Percentiles rank a stretch among this genome's conserved stretches.
These are phyloP conservation scores for Malus sieversii DNA, from an alignment of 306 rosid genomes.

Conservation along the genomic window DNA sequence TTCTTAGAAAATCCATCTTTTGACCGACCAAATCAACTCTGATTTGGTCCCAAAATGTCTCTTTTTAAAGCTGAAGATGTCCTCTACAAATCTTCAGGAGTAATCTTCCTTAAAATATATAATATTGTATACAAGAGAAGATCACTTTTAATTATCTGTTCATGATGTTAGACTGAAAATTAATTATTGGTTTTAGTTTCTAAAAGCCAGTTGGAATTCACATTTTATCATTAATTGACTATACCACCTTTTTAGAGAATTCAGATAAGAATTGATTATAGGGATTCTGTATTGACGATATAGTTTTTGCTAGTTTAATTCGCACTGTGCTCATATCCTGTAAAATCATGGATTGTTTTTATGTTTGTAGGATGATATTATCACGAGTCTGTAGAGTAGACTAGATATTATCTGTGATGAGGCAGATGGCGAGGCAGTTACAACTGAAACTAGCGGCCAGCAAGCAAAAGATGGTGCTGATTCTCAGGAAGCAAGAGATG, in stretches of 20 bases:
- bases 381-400: conserved; percentile 79
- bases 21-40: no score
- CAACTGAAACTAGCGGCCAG: conserved; percentile 24
- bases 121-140: conserved; percentile 9
- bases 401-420: conserved; percentile 85
- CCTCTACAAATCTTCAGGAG: no score
- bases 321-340: neutral
- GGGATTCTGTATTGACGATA: neutral
- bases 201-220: neutral
- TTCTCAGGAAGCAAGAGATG: conserved; percentile 29
- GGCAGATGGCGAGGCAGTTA: conserved; percentile 44
- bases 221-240: neutral
- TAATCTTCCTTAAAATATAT: no score
- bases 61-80: no score
- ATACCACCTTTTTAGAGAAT: neutral
- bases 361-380: conserved; percentile 67
- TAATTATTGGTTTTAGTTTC: neutral
- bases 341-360: conserved; percentile 1
- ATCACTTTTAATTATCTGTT: neutral
- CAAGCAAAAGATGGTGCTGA: conserved; percentile 33
- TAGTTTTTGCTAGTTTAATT: neutral
- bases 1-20: no score
- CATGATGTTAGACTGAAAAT: neutral
- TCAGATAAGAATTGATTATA: neutral
- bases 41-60: no score